phyloP scores from a whole-genome alignment of 1,139 yeast genomes.

The Lodderomyces theae region DNA sequence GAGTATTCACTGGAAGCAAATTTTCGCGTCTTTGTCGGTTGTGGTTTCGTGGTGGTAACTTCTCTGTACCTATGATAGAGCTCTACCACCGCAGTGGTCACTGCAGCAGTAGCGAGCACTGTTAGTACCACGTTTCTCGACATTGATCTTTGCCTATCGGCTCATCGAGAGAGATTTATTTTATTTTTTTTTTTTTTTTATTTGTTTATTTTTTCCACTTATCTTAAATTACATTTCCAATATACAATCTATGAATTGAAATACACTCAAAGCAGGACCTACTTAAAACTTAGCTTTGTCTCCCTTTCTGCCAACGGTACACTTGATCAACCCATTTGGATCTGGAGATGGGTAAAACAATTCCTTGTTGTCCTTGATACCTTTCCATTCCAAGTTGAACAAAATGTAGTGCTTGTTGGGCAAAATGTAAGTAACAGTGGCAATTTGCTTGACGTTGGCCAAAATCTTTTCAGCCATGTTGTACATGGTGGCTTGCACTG shows the following conservation, averaged over 20 bases:
- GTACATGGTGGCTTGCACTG: conserved; percentile 95
- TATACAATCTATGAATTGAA: conserved; percentile 2
- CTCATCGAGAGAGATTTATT: background rate
- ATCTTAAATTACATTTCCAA: background rate
- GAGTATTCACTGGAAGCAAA: conserved; percentile 37
- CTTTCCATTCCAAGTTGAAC: conserved; percentile 80
- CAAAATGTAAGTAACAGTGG: conserved; percentile 65
- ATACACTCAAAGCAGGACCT: too few relatives aligned
- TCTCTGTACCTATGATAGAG: conserved; percentile 34
- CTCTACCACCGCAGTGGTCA: conserved; percentile 40
- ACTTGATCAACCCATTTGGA: conserved; percentile 88
- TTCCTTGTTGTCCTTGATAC: conserved; percentile 73
- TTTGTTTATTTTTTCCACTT: background rate
- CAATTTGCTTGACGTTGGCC: conserved; percentile 52
- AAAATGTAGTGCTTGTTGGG: conserved; percentile 91
- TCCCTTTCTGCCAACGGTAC: conserved; percentile 69
- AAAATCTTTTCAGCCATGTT: conserved; percentile 80
- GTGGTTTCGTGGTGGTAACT: conserved; percentile 9
- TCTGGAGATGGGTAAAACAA: conserved; percentile 87
- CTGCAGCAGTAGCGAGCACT: conserved; percentile 36
- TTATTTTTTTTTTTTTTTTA: background rate
- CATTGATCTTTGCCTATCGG: conserved; percentile 9
- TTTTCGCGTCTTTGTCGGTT: background rate
- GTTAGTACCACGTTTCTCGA: conserved; percentile 24
- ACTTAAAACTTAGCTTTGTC: conserved; percentile 34